phyloP scores from a whole-genome alignment of 192 early-diverging fungal species.

The Rhizophagus prolifer region DNA sequence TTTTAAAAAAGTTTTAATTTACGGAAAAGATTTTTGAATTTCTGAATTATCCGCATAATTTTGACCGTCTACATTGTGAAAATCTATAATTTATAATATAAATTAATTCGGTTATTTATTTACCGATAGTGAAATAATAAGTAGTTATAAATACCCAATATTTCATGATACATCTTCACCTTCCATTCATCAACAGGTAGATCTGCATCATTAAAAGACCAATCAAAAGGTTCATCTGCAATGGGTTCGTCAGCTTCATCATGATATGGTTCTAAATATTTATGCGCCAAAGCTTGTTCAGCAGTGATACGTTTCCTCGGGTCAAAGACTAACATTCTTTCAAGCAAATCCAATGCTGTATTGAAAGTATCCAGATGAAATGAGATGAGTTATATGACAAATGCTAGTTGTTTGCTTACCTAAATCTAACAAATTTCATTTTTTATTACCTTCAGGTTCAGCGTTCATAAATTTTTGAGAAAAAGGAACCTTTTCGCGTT shows the following conservation, averaged over 20 bases:
- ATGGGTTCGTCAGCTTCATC: slow-evolving; percentile 88
- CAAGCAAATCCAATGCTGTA: slow-evolving; percentile 82
- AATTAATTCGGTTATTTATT: not conserved
- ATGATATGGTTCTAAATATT: slow-evolving; percentile 88
- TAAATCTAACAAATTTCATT: too few relatives aligned
- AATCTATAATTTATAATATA: slow-evolving; percentile 5
- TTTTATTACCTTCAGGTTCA: slow-evolving; percentile 60
- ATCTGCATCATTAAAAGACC: slow-evolving; percentile 93
- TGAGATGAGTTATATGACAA: too few relatives aligned
- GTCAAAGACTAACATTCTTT: slow-evolving; percentile 92
- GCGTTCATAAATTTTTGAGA: slow-evolving; percentile 74
- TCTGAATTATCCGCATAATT: not conserved
- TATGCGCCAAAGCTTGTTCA: slow-evolving; percentile 81
- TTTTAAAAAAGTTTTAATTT: too few relatives aligned
- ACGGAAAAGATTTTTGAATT: too few relatives aligned
- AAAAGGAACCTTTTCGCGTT: slow-evolving; percentile 79
- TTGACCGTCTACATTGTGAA: slow-evolving; percentile 23
- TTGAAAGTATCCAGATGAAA: not conserved
- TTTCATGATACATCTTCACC: slow-evolving; percentile 87
- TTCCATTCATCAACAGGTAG: slow-evolving; percentile 86
- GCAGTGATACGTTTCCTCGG: slow-evolving; percentile 88
- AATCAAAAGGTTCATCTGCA: slow-evolving; percentile 82
- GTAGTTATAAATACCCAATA: slow-evolving; percentile 44
- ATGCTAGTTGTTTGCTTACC: too few relatives aligned
- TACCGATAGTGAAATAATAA: not conserved